These are phyloP conservation scores for Aureobasidium uvarum DNA, from an alignment of 2,329 filamentous ascomycete genomes.

Conservation along the genomic window DNA sequence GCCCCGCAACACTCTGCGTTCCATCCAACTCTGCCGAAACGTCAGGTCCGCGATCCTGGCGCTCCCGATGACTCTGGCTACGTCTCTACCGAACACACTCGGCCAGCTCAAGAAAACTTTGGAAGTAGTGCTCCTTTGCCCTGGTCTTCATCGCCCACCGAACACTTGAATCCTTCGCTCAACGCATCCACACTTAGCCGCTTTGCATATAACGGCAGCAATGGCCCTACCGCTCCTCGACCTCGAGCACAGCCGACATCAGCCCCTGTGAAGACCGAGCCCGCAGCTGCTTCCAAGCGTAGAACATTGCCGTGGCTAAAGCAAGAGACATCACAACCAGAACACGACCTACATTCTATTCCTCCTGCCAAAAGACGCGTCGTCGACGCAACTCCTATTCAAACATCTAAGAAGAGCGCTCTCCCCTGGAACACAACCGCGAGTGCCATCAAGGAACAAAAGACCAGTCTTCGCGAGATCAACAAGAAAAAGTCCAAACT, in stretches of 20 bases:
- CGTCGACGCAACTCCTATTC: conserved; percentile 10
- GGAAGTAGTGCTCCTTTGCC: conserved; percentile 60
- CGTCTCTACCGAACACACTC: conserved; percentile 29
- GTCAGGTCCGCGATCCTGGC: conserved; percentile 28
- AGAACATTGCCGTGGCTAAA: conserved; percentile 63
- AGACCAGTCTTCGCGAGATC: conserved; percentile 68
- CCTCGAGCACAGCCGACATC: conserved; percentile 6
- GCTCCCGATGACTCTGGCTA: conserved; percentile 32
- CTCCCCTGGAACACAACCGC: conserved; percentile 71
- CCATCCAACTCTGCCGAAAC: conserved; percentile 36
- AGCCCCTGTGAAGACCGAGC: conserved; percentile 31
- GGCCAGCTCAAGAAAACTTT: conserved; percentile 35
- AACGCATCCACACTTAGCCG: conserved; percentile 30
- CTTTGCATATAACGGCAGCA: conserved; percentile 27
- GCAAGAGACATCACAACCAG: conserved; percentile 35
- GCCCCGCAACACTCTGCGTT: conserved; percentile 30
- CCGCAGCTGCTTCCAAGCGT: conserved; percentile 54
- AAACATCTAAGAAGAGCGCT: conserved; percentile 27
- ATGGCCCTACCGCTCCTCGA: conserved; percentile 12
- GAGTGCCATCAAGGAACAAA: conserved; percentile 73
- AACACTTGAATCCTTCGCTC: conserved; percentile 43
- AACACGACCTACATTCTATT: conserved; percentile 16
- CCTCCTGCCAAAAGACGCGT: conserved; percentile 14
- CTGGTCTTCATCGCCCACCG: conserved; percentile 60
- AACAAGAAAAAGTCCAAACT: conserved; percentile 54